Evolutionary conservation across 306 rosid genomes (phyloP).

Genomic region (Datisca glomerata): DNA sequence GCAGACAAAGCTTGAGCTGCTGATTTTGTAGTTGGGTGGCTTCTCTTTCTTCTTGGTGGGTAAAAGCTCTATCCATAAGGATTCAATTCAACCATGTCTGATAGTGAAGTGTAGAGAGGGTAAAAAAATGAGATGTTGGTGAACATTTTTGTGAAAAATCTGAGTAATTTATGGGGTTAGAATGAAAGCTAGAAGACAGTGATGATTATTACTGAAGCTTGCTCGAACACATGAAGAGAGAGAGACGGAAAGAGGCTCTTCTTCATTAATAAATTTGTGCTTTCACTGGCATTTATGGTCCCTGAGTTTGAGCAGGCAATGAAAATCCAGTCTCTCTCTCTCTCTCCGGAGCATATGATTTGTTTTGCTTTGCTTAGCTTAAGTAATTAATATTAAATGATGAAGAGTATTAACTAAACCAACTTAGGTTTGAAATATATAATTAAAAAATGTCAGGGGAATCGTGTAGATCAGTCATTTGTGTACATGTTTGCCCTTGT

Average conservation of each 20-base stretch:
- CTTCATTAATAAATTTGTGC: conserved; percentile 7
- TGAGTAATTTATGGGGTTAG: conserved; percentile 12
- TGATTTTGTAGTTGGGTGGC: conserved; percentile 36
- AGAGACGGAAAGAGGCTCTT: conserved; percentile 3
- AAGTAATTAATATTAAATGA: conserved; percentile 9
- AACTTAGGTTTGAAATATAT: conserved; percentile 10
- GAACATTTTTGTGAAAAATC: conserved; percentile 5
- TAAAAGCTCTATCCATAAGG: conserved; percentile 48
- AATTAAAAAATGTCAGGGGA: too few species aligned
- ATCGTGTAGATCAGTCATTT: too few species aligned
- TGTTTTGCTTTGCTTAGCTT: conserved; percentile 14
- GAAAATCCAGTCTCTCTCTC: background rate
- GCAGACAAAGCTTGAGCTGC: conserved; percentile 30
- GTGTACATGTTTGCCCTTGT: too few species aligned
- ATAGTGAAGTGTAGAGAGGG: conserved; percentile 20
- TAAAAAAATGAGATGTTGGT: conserved; percentile 6
- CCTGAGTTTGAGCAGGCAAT: too few species aligned
- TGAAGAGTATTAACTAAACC: conserved; percentile 2
- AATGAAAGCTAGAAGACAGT: too few species aligned
- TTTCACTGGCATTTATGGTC: too few species aligned
- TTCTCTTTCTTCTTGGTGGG: conserved; percentile 34
- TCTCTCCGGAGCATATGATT: background rate
- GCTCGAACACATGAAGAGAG: conserved; percentile 38
- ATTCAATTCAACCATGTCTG: conserved; percentile 48
- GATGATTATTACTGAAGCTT: conserved; percentile 24